Evolutionary conservation across 179 eudicot species (phyloP).

Genomic region (Silene vulgaris): DNA sequence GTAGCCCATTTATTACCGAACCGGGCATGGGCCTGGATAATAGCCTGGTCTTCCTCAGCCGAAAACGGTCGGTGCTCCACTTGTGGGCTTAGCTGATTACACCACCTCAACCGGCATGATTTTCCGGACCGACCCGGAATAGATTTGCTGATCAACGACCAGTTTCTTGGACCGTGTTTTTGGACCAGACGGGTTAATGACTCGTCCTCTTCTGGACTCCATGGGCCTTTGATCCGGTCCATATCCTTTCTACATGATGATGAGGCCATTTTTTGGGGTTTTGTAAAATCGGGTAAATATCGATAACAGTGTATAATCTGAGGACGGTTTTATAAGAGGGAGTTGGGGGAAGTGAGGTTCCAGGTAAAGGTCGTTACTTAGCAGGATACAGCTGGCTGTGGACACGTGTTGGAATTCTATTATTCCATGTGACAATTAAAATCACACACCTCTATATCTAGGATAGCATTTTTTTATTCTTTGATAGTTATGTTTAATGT

Average conservation of each 20-base stretch:
- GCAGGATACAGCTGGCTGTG: conserved; percentile 18
- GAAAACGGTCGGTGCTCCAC: conserved; percentile 43
- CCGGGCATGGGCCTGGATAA: conserved; percentile 36
- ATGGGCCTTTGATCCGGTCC: conserved; percentile 43
- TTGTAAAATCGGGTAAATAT: neutral
- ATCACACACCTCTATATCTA: conserved; percentile 15
- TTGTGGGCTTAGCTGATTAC: conserved; percentile 43
- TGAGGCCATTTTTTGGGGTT: neutral
- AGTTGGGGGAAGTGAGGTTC: conserved; percentile 1
- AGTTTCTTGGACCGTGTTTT: conserved; percentile 40
- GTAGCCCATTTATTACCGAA: conserved; percentile 49
- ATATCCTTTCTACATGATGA: conserved; percentile 16
- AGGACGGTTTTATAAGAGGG: neutral
- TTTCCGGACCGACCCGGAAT: conserved; percentile 43
- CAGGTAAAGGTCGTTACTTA: conserved; percentile 17
- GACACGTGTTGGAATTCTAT: conserved; percentile 13
- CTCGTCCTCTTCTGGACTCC: conserved; percentile 46
- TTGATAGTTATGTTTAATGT: neutral
- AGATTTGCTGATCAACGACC: conserved; percentile 38
- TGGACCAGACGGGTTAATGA: conserved; percentile 31
- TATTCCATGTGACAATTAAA: neutral
- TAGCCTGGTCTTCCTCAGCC: conserved; percentile 35
- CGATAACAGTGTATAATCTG: neutral
- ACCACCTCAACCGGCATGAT: conserved; percentile 42
- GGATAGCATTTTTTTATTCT: neutral